These are phyloP conservation scores for Trametes hirsuta DNA, from an alignment of 1,284 basidiomycete genomes.

Conservation along the genomic window DNA sequence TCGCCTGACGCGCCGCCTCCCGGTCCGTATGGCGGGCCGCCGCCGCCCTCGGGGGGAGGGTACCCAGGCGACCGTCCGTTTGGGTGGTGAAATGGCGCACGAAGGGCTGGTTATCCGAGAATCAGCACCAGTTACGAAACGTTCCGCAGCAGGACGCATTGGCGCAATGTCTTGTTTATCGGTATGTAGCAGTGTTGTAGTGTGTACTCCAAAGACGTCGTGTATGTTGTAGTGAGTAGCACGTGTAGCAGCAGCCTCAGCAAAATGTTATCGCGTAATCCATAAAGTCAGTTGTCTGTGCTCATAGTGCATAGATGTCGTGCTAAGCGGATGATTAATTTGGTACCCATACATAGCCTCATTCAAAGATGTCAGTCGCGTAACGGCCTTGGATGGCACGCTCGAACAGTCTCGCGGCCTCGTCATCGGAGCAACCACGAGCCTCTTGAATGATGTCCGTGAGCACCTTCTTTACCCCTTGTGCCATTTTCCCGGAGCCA, in stretches of 20 bases:
- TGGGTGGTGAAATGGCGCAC: constrained; percentile 16
- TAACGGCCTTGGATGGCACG: constrained; percentile 43
- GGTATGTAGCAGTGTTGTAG: constrained; percentile 1
- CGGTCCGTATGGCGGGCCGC: constrained; percentile 8
- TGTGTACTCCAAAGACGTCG: not conserved
- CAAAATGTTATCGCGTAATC: not conserved
- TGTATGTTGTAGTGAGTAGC: not conserved
- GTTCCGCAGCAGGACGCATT: not conserved
- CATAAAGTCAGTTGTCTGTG: not conserved
- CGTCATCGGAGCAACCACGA: constrained; percentile 30
- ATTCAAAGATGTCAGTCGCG: constrained; percentile 51
- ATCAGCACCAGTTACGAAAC: too few species aligned
- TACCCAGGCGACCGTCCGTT: constrained; percentile 24
- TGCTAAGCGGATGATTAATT: not conserved
- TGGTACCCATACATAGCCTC: not conserved
- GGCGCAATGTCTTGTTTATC: not conserved
- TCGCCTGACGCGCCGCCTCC: constrained; percentile 14
- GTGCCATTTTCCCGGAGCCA: constrained; percentile 44
- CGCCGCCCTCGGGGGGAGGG: constrained; percentile 12
- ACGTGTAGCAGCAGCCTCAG: not conserved
- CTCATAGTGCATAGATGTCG: not conserved
- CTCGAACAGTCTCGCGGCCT: constrained; percentile 37
- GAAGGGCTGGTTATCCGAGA: not conserved
- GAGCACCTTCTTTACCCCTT: constrained; percentile 42
- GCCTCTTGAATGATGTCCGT: constrained; percentile 42